Conservation (phyloP, 2,329 filamentous ascomycete genomes). For the Stemphylium lycopersici region DNA sequence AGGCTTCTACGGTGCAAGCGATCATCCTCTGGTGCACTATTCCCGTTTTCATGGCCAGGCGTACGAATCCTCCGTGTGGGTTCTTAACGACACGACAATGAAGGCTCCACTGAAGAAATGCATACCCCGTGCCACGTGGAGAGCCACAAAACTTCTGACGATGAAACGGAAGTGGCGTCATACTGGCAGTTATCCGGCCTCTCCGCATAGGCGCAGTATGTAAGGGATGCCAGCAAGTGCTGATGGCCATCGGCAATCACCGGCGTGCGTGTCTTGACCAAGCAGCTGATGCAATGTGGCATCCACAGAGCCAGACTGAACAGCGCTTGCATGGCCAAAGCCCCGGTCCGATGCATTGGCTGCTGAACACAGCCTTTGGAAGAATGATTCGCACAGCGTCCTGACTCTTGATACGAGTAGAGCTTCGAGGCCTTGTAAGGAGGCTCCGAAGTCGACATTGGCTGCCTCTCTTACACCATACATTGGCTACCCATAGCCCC, state of each 20-base stretch:
- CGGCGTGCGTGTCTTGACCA: background rate
- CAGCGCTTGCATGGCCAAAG: background rate
- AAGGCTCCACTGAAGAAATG: background rate
- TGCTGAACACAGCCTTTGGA: background rate
- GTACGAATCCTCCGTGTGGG: background rate
- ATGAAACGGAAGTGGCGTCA: slow-evolving; percentile 10
- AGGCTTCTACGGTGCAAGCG: slow-evolving; percentile 10
- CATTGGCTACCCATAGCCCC: background rate
- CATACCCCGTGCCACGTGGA: slow-evolving; percentile 12
- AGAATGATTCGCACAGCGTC: background rate
- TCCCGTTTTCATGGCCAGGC: background rate
- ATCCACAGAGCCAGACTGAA: background rate
- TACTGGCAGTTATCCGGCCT: background rate
- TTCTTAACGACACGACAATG: background rate
- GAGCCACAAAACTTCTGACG: slow-evolving; percentile 2
- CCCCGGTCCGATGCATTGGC: background rate
- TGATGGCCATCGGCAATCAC: background rate
- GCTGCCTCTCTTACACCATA: background rate
- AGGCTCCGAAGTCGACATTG: slow-evolving; percentile 1
- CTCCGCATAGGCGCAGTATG: slow-evolving; percentile 1
- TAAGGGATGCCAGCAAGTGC: background rate
- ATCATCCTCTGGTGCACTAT: background rate
- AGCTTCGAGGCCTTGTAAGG: slow-evolving; percentile 8
- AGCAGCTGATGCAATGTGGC: slow-evolving; percentile 6
- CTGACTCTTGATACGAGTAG: slow-evolving; percentile 11